These are phyloP conservation scores for Fusarium sp. DNA, from an alignment of 2,329 filamentous ascomycete species.

Conservation along the genomic window DNA sequence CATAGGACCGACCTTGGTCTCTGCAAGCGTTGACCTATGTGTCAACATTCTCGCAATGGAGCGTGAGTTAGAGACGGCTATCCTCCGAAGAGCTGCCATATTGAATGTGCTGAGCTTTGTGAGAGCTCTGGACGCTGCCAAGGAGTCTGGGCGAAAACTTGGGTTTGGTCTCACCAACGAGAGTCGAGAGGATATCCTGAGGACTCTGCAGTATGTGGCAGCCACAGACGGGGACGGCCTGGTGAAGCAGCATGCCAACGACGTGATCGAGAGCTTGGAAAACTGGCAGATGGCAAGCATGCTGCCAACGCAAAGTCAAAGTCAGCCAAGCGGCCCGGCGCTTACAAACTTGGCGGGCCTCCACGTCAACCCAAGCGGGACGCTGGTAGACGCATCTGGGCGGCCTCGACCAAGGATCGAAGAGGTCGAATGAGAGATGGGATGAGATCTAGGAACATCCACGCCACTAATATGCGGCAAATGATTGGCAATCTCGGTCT, in stretches of 20 bases:
- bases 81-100: conserved; percentile 74
- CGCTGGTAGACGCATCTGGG: conserved; percentile 37
- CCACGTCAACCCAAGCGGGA: conserved; percentile 47
- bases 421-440: conserved; percentile 65
- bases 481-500: conserved; percentile 41
- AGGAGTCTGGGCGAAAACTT: conserved; percentile 56
- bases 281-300: conserved; percentile 67
- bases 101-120: conserved; percentile 71
- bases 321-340: conserved; percentile 27
- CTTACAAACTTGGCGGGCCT: conserved; percentile 52
- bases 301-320: conserved; percentile 49
- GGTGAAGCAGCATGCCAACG: conserved; percentile 72
- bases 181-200: conserved; percentile 70
- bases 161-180: conserved; percentile 65
- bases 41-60: conserved; percentile 73
- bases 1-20: conserved; percentile 62
- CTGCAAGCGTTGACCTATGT: conserved; percentile 70
- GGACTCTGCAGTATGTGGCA: conserved; percentile 71
- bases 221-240: conserved; percentile 75
- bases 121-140: conserved; percentile 65
- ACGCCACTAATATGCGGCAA: conserved; percentile 29
- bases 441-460: conserved; percentile 21
- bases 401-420: conserved; percentile 61
- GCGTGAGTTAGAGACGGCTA: conserved; percentile 66
- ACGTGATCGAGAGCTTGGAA: conserved; percentile 74